Conservation (phyloP, 2,329 filamentous ascomycete species). For the Lachnellula willkommii region DNA sequence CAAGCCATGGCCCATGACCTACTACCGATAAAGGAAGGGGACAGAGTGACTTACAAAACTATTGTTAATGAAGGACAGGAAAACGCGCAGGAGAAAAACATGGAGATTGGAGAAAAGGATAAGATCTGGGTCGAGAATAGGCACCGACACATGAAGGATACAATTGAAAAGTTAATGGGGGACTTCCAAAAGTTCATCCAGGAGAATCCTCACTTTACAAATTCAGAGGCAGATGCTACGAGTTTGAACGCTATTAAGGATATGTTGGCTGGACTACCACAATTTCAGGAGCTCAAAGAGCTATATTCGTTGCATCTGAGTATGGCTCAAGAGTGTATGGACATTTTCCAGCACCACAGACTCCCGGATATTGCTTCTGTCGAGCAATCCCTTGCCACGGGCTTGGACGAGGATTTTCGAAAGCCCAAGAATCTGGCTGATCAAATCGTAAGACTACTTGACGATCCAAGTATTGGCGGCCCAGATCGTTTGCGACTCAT, state of each 20-base stretch:
- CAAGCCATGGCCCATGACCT: slow-evolving; percentile 97
- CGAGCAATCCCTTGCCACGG: slow-evolving; percentile 88
- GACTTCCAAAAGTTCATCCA: slow-evolving; percentile 91
- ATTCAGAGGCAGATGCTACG: slow-evolving; percentile 61
- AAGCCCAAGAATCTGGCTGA: slow-evolving; percentile 88
- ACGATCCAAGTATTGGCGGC: slow-evolving; percentile 68
- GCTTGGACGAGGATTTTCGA: slow-evolving; percentile 84
- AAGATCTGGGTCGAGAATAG: slow-evolving; percentile 93
- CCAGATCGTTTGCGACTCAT: slow-evolving; percentile 80
- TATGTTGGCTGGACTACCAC: slow-evolving; percentile 90
- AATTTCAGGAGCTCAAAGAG: slow-evolving; percentile 94
- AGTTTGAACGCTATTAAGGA: slow-evolving; percentile 90
- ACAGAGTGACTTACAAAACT: slow-evolving; percentile 82
- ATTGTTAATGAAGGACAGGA: slow-evolving; percentile 67
- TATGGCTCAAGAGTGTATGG: slow-evolving; percentile 98
- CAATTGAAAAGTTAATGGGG: slow-evolving; percentile 84
- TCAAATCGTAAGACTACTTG: slow-evolving; percentile 78
- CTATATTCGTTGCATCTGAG: slow-evolving; percentile 89
- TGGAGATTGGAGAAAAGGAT: slow-evolving; percentile 87
- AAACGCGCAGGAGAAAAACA: slow-evolving; percentile 75
- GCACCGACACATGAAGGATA: slow-evolving; percentile 96
- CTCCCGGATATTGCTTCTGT: slow-evolving; percentile 79
- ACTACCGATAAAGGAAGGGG: slow-evolving; percentile 78
- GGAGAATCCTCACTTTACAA: slow-evolving; percentile 87
- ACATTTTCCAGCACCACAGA: slow-evolving; percentile 78